Percentiles rank a stretch among this genome's conserved stretches.
Conservation (phyloP, 169 alveolate genomes). For the Plasmodium berghei region DNA sequence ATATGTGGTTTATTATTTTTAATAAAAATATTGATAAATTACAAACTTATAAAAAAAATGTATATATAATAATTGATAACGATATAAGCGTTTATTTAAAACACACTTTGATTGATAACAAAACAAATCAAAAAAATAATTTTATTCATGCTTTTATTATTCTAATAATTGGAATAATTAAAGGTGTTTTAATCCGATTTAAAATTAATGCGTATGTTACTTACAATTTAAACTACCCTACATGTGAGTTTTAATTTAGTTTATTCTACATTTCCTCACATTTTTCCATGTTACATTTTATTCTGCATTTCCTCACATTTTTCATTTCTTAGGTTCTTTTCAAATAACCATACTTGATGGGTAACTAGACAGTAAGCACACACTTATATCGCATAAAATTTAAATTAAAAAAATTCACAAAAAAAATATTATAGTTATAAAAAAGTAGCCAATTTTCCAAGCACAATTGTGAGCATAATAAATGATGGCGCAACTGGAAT, state of each 20-base stretch:
- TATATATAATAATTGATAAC: slow-evolving; percentile 30
- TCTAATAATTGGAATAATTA: slow-evolving; percentile 48
- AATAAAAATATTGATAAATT: slow-evolving; percentile 48
- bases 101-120: slow-evolving; percentile 35
- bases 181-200: slow-evolving; percentile 32
- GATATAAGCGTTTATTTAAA: slow-evolving; percentile 46
- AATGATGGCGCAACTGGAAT: no score
- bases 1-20: slow-evolving; percentile 41
- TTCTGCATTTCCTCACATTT: not conserved
- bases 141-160: slow-evolving; percentile 46
- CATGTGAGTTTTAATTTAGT: slow-evolving; percentile 1
- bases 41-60: slow-evolving; percentile 48
- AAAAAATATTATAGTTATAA: no score
- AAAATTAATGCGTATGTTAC: slow-evolving; percentile 33
- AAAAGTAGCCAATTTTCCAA: no score
- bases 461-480: no score
- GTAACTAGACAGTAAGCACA: not conserved
- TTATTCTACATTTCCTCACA: no score
- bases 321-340: slow-evolving; percentile 44
- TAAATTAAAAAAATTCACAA: no score
- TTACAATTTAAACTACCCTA: slow-evolving; percentile 31
- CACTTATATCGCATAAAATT: no score
- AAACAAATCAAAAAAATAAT: slow-evolving; percentile 47
- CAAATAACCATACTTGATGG: slow-evolving; percentile 53
- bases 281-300: no score